Conservation (phyloP, 2,329 filamentous ascomycete species). For the Aspergillus sp. region DNA sequence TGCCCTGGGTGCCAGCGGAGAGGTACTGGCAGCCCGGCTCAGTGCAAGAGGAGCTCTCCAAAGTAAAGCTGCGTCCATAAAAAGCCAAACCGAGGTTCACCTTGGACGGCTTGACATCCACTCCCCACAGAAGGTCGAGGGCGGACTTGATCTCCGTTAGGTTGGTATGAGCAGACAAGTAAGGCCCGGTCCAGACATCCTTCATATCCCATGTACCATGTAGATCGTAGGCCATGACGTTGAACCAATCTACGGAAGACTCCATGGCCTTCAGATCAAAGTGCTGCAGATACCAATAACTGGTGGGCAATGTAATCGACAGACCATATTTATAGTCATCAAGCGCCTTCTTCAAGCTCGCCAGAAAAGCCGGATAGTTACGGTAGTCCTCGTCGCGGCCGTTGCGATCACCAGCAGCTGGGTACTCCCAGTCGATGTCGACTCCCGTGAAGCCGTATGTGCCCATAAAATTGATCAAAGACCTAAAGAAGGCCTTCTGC, state of each 20-base stretch:
- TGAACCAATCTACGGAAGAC: slow-evolving; percentile 20
- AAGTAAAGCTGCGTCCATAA: too few species aligned
- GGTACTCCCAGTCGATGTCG: slow-evolving; percentile 50
- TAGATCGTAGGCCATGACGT: slow-evolving; percentile 24
- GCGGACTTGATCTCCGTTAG: too few species aligned
- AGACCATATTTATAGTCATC: slow-evolving; percentile 7
- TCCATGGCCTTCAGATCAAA: slow-evolving; percentile 23
- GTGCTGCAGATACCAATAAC: slow-evolving; percentile 27
- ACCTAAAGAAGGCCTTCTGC: slow-evolving; percentile 35
- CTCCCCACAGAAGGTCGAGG: too few species aligned
- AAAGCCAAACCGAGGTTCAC: too few species aligned
- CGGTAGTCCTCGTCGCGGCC: slow-evolving; percentile 36
- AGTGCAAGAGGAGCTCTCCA: too few species aligned
- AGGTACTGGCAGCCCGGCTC: too few species aligned
- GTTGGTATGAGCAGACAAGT: too few species aligned
- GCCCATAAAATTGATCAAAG: slow-evolving; percentile 39
- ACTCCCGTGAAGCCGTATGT: slow-evolving; percentile 47
- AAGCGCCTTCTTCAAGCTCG: slow-evolving; percentile 10
- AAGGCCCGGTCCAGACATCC: too few species aligned
- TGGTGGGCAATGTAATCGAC: slow-evolving; percentile 19
- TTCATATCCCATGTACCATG: too few species aligned
- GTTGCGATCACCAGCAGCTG: slow-evolving; percentile 36
- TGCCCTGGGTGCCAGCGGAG: too few species aligned
- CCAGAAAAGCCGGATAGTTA: slow-evolving; percentile 23
- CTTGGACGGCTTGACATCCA: too few species aligned